Evolutionary conservation across 176 grass and related monocot genomes (phyloP).

Genomic region (Carex parvula): DNA sequence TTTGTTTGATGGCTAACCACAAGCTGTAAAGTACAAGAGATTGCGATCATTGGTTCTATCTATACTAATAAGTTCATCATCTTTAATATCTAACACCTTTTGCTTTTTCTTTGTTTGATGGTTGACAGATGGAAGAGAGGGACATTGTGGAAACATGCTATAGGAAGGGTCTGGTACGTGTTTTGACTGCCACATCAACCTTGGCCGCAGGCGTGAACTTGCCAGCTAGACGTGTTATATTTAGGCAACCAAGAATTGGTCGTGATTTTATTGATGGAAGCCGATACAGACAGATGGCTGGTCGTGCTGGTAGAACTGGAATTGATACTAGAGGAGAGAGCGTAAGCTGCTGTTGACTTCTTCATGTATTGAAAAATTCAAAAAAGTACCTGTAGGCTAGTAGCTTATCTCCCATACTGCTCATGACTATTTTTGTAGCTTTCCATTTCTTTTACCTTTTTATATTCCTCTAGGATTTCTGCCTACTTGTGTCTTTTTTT

Average conservation of each 20-base stretch:
- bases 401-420: not conserved
- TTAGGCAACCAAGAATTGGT: conserved; percentile 83
- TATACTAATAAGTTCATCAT: not conserved
- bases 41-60: not conserved
- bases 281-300: conserved; percentile 96
- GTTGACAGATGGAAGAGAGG: conserved; percentile 84
- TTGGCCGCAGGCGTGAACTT: conserved; percentile 97
- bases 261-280: conserved; percentile 97
- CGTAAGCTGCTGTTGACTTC: conserved; percentile 50
- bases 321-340: conserved; percentile 98
- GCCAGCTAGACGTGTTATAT: conserved; percentile 95
- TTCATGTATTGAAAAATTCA: not conserved
- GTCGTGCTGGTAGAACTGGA: conserved; percentile 94
- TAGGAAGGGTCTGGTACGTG: conserved; percentile 78
- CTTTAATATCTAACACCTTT: not conserved
- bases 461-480: not conserved
- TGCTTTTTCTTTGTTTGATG: conserved; percentile 1
- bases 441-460: not conserved
- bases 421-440: not conserved
- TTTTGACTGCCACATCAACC: conserved; percentile 96
- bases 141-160: conserved; percentile 96
- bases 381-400: not conserved
- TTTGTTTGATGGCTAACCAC: not conserved
- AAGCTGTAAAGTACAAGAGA: not conserved
- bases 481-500: not conserved